phyloP scores from a whole-genome alignment of 306 rosid genomes.

The Trifolium fragiferum region DNA sequence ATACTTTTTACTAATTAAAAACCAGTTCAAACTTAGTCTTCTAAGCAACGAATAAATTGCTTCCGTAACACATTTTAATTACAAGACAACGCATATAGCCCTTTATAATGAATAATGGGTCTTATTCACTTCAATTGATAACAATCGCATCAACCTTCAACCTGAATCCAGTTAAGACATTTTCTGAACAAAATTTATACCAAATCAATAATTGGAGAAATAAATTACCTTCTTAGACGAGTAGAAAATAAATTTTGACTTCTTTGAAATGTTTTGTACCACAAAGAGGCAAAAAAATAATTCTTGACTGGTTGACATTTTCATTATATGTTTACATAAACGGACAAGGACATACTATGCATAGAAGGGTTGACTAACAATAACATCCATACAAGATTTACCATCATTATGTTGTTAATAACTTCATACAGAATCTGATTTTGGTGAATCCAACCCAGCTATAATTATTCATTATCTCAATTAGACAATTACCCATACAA shows the following conservation, averaged over 20 bases:
- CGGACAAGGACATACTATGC: neutral
- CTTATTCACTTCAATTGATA: neutral
- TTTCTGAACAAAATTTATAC: neutral
- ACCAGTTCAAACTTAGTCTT: slow-evolving; percentile 5
- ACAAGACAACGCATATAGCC: neutral
- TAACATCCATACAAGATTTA: too few species aligned
- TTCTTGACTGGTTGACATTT: neutral
- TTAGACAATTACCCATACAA: neutral
- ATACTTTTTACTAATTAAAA: slow-evolving; percentile 7
- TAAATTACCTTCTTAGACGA: neutral
- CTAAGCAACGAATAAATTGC: neutral
- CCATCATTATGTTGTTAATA: neutral
- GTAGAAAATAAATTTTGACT: too few species aligned
- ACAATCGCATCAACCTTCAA: neutral
- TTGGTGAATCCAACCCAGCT: neutral
- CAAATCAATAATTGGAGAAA: neutral
- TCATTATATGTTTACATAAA: neutral
- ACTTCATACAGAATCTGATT: neutral
- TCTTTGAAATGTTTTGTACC: too few species aligned
- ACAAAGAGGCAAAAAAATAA: neutral
- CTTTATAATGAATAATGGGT: neutral
- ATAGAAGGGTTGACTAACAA: too few species aligned
- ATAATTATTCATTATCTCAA: neutral
- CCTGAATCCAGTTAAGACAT: neutral
- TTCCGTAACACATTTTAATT: neutral